Percentiles rank a stretch among this genome's conserved stretches.
phyloP scores from a whole-genome alignment of 306 rosid species.

The Dryas alaskensis region DNA sequence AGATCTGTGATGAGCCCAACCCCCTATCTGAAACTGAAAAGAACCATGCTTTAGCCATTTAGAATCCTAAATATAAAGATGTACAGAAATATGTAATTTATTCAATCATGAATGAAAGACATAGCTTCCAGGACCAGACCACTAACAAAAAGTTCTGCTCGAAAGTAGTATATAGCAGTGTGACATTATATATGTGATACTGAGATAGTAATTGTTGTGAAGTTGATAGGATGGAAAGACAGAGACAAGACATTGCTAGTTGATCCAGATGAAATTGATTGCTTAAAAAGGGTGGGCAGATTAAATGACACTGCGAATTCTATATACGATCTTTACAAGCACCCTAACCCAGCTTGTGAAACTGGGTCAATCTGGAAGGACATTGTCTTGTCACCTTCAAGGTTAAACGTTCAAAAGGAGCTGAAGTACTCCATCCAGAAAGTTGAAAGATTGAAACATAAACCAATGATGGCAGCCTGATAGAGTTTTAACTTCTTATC shows the following conservation, averaged over 20 bases:
- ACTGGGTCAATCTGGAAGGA: slow-evolving; percentile 91
- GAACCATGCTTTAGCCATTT: slow-evolving; percentile 2
- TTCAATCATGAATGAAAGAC: neutral
- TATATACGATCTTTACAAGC: slow-evolving; percentile 77
- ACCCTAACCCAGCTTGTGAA: slow-evolving; percentile 70
- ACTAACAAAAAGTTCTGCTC: neutral
- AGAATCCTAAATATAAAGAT: neutral
- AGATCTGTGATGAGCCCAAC: neutral
- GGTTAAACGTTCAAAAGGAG: slow-evolving; percentile 75
- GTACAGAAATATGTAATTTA: neutral
- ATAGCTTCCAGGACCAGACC: neutral
- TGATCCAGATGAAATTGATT: slow-evolving; percentile 87
- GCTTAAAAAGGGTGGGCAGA: slow-evolving; percentile 65
- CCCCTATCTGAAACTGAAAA: slow-evolving; percentile 2
- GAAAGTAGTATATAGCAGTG: neutral
- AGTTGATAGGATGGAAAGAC: slow-evolving; percentile 96
- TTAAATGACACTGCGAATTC: slow-evolving; percentile 67
- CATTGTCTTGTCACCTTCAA: slow-evolving; percentile 84
- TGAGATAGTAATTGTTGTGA: slow-evolving; percentile 34
- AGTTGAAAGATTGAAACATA: slow-evolving; percentile 50
- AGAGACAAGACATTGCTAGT: slow-evolving; percentile 82
- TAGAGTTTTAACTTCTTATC: slow-evolving; percentile 11
- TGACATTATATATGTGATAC: slow-evolving; percentile 3
- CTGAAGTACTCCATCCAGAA: slow-evolving; percentile 80
- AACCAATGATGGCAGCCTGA: neutral